Base-by-base conservation (phyloP, 352 stramenopile genomes). In the Peronospora farinosa region DNA sequence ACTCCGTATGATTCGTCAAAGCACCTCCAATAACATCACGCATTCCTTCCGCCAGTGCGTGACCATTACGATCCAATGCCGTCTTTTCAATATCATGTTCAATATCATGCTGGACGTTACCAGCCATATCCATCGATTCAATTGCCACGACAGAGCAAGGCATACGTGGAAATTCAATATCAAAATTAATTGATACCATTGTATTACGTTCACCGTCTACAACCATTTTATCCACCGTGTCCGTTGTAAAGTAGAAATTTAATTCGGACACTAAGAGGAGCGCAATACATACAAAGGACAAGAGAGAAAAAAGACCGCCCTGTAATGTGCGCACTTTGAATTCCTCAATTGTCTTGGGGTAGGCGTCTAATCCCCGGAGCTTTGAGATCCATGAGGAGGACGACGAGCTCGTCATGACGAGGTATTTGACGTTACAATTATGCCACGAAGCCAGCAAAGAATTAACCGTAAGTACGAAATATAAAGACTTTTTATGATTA, bases 291-390 rank as follows among this genome's bases (percentile, higher is more conserved):
- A 57, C 49, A 47, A 91, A 78, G 30, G 82, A 74, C 46, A 88
- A 9, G 15, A 92, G 49, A 19, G 82, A 92, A 65, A 92, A 86
- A n/a, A 92, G 32, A 0, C 82, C 82, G 13, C 82, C 82, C 49
- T 91, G 75, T 47, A 84, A 75, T 33, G 82, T 92, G 53, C 78
- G 78, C 48, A 91, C 79, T 66, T 91, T 92, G 63, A 92, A 92
- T 69, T 92, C 82, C 47, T 92, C 82, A 49, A 92, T 88, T 23
- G 82, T 91, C 72, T 92, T 92, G 12, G 82, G 82, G 48, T 92
- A 86, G 51, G 78, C 78, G 65, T 92, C 82, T 47, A 92, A 68
- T 28, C 72, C 64, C 49, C 69, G 66, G 38, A 76, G 67, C 56
- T 63, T 65, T 15, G 60, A 57, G 40, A 58, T 21, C 67, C 63